Percentiles rank a stretch among this genome's conserved stretches.
Conservation (phyloP, 1,139 yeast genomes). For the Blastobotrys illinoisensis region DNA sequence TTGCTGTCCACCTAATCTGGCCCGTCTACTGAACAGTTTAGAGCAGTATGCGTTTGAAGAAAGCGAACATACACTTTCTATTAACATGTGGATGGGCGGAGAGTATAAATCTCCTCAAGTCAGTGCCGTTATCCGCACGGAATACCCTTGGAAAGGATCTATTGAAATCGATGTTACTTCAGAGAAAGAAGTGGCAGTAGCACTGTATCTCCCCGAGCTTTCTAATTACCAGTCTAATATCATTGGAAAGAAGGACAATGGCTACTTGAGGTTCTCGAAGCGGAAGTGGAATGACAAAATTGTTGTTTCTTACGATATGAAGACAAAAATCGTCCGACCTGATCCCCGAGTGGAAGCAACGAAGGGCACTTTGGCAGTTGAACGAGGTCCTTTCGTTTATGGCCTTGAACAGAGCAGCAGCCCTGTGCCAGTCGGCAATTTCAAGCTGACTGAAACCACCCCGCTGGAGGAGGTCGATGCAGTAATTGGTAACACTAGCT, state of each 20-base stretch:
- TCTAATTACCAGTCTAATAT: not conserved
- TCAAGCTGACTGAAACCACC: not conserved
- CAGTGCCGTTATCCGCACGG: not conserved
- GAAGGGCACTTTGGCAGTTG: conserved; percentile 8
- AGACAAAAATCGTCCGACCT: conserved; percentile 2
- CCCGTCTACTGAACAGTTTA: conserved; percentile 8
- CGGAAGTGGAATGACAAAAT: conserved; percentile 6
- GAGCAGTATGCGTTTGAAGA: conserved; percentile 5
- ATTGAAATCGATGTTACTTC: conserved; percentile 1
- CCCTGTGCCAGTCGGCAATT: conserved; percentile 2
- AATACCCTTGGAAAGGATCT: conserved; percentile 2
- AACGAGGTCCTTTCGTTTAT: conserved; percentile 11
- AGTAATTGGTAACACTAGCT: not conserved
- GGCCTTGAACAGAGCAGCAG: conserved; percentile 4
- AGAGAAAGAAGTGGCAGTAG: conserved; percentile 1
- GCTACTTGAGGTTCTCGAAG: conserved; percentile 5
- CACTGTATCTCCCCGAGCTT: conserved; percentile 3
- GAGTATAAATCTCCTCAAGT: not conserved
- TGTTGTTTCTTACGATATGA: conserved; percentile 3
- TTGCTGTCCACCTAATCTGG: conserved; percentile 30
- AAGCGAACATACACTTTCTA: not conserved
- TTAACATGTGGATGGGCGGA: conserved; percentile 10
- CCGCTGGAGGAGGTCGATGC: not conserved
- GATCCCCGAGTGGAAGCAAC: conserved; percentile 3
- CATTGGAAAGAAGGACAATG: not conserved